phyloP scores from a whole-genome alignment of 1,284 basidiomycete species.

The Volvariella volvacea region DNA sequence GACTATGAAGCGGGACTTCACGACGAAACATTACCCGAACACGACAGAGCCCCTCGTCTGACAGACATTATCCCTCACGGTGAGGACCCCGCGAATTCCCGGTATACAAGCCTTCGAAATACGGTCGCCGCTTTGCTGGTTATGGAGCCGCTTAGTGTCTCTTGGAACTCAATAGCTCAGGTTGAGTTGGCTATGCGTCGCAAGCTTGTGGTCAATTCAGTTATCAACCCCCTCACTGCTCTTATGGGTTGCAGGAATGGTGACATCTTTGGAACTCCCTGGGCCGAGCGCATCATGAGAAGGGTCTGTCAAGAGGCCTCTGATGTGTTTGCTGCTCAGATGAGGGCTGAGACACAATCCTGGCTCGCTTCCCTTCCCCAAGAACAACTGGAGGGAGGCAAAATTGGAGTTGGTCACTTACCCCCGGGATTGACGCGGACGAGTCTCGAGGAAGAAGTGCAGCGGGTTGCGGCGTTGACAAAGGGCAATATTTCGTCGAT shows the following conservation, averaged over 20 bases:
- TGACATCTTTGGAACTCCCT: conserved; percentile 43
- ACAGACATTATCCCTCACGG: conserved; percentile 47
- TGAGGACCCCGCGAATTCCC: conserved; percentile 29
- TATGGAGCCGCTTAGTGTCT: conserved; percentile 49
- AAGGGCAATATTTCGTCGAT: conserved; percentile 72
- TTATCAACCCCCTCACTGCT: conserved; percentile 87
- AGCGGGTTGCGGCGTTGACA: conserved; percentile 51
- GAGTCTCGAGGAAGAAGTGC: conserved; percentile 43
- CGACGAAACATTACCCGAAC: conserved; percentile 23
- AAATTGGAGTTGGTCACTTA: conserved; percentile 29
- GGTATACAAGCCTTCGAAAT: conserved; percentile 56
- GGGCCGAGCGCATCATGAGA: conserved; percentile 37
- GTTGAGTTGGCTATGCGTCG: conserved; percentile 71
- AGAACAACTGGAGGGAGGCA: conserved; percentile 16
- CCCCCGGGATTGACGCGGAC: conserved; percentile 33
- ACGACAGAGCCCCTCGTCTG: conserved; percentile 37
- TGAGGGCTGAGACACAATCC: conserved; percentile 35
- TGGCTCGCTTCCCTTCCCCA: conserved; percentile 25
- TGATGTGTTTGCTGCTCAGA: conserved; percentile 45
- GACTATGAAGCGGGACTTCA: conserved; percentile 51
- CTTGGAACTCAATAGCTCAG: conserved; percentile 66
- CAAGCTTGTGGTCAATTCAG: conserved; percentile 82
- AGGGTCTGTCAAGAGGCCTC: conserved; percentile 58
- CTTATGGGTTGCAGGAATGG: conserved; percentile 81
- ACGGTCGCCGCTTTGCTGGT: conserved; percentile 65